Evolutionary conservation across 2,329 filamentous ascomycete genomes (phyloP).

Genomic region (Escovopsis sp.): DNA sequence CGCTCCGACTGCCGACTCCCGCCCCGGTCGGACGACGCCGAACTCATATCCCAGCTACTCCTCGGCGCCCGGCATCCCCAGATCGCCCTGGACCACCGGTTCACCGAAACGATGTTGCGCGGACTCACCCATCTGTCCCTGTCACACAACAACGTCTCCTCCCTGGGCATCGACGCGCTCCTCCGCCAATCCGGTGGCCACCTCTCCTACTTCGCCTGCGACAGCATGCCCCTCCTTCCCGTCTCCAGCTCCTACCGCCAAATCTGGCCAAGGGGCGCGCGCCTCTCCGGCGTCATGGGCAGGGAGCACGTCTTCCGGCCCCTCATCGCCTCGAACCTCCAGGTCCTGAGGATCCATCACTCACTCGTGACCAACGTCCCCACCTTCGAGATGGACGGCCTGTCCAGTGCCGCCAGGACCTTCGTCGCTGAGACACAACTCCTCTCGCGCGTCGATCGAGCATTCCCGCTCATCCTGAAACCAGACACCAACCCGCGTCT

Average conservation of each 20-base stretch:
- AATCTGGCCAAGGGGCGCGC: slow-evolving; percentile 16
- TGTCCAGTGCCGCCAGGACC: slow-evolving; percentile 20
- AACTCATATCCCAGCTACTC: slow-evolving; percentile 11
- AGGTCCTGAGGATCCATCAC: slow-evolving; percentile 40
- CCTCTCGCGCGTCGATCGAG: slow-evolving; percentile 25
- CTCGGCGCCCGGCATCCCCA: slow-evolving; percentile 9
- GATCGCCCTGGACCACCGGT: slow-evolving; percentile 8
- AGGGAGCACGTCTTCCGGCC: slow-evolving; percentile 34
- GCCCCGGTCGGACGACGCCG: slow-evolving; percentile 14
- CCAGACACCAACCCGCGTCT: slow-evolving; percentile 44
- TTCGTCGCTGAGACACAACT: slow-evolving; percentile 31
- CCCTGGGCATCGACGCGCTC: slow-evolving; percentile 25
- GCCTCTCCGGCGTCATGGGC: slow-evolving; percentile 28
- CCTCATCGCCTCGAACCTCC: slow-evolving; percentile 36
- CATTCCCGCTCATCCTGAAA: slow-evolving; percentile 31
- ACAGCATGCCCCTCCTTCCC: slow-evolving; percentile 21
- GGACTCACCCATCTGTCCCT: slow-evolving; percentile 40
- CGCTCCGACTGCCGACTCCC: slow-evolving; percentile 17
- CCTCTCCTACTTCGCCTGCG: slow-evolving; percentile 37
- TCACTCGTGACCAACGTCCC: slow-evolving; percentile 42
- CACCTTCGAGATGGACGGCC: slow-evolving; percentile 23
- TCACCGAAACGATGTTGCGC: slow-evolving; percentile 5
- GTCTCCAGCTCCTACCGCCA: slow-evolving; percentile 3
- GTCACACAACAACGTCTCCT: slow-evolving; percentile 32
- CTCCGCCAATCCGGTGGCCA: slow-evolving; percentile 28